A percentile compares a stretch with the other conserved stretches of the same genome.
These are phyloP conservation scores for Clarireedia paspali DNA, from an alignment of 2,329 filamentous ascomycete genomes.

Conservation along the genomic window DNA sequence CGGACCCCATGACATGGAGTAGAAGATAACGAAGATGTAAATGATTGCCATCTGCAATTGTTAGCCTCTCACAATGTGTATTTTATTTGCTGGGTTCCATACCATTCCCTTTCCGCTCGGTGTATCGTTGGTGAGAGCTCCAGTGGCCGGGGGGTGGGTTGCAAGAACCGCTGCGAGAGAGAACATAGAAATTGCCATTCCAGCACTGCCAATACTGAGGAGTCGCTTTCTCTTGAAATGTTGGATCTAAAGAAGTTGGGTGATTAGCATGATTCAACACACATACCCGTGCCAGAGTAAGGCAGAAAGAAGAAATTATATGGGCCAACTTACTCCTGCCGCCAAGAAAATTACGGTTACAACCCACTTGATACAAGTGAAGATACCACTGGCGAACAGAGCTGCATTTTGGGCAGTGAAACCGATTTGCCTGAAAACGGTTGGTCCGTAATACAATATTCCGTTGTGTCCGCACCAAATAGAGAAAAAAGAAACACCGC, in stretches of 20 bases:
- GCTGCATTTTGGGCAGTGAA: slow-evolving; percentile 13
- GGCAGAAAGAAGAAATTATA: not conserved
- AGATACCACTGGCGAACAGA: slow-evolving; percentile 13
- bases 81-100: not conserved
- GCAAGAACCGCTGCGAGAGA: not conserved
- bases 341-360: slow-evolving; percentile 9
- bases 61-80: not conserved
- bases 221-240: not conserved
- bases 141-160: not conserved
- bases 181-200: slow-evolving; percentile 5
- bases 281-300: too few species aligned
- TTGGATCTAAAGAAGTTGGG: not conserved
- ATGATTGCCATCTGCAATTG: slow-evolving; percentile 1
- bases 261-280: not conserved
- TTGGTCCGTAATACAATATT: slow-evolving; percentile 4
- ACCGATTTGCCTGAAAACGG: slow-evolving; percentile 11
- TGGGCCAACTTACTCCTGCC: not conserved
- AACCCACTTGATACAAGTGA: slow-evolving; percentile 12
- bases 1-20: slow-evolving; percentile 3
- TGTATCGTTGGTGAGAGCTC: not conserved
- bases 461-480: slow-evolving; percentile 4
- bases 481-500: slow-evolving; percentile 3
- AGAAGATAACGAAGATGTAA: slow-evolving; percentile 5
- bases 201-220: slow-evolving; percentile 1
- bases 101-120: slow-evolving; percentile 5